Conservation (phyloP, 179 eudicot genomes). For the Amaranthus tricolor region DNA sequence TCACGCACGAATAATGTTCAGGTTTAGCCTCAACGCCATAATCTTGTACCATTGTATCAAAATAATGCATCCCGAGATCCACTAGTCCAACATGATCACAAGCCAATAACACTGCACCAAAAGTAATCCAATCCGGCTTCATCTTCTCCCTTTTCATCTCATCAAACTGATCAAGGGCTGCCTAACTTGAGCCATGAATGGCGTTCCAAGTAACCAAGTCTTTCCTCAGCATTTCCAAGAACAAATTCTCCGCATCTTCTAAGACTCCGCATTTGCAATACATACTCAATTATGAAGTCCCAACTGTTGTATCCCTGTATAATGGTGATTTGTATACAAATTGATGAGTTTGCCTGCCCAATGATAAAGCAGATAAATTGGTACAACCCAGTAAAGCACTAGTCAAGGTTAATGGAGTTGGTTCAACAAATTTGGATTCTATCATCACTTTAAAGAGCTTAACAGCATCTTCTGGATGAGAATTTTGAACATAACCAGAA, state of each 20-base stretch:
- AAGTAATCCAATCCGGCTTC: slow-evolving; percentile 73
- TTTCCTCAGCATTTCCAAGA: slow-evolving; percentile 50
- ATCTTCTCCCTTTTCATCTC: slow-evolving; percentile 45
- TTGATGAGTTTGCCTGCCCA: slow-evolving; percentile 81
- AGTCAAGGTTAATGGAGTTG: slow-evolving; percentile 58
- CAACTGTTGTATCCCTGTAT: slow-evolving; percentile 51
- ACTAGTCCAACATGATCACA: slow-evolving; percentile 82
- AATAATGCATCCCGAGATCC: slow-evolving; percentile 57
- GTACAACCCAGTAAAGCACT: slow-evolving; percentile 78
- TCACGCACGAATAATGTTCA: slow-evolving; percentile 80
- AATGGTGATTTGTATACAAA: slow-evolving; percentile 49
- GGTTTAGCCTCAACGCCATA: slow-evolving; percentile 48
- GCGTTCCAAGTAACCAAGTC: slow-evolving; percentile 82
- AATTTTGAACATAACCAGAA: slow-evolving; percentile 74
- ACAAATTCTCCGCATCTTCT: slow-evolving; percentile 57
- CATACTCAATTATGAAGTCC: slow-evolving; percentile 82
- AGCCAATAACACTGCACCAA: slow-evolving; percentile 71
- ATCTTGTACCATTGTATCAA: slow-evolving; percentile 55
- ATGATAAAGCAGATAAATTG: slow-evolving; percentile 57
- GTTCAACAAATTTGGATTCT: slow-evolving; percentile 34
- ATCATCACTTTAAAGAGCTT: slow-evolving; percentile 63
- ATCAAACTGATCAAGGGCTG: slow-evolving; percentile 60
- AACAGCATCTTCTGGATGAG: slow-evolving; percentile 51
- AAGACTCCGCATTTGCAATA: slow-evolving; percentile 79
- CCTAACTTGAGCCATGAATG: slow-evolving; percentile 57